Evolutionary conservation across 139 green algal species (phyloP), one percentile per base, ranked within the genome.

Genomic region (Coccomyxa sp.): DNA sequence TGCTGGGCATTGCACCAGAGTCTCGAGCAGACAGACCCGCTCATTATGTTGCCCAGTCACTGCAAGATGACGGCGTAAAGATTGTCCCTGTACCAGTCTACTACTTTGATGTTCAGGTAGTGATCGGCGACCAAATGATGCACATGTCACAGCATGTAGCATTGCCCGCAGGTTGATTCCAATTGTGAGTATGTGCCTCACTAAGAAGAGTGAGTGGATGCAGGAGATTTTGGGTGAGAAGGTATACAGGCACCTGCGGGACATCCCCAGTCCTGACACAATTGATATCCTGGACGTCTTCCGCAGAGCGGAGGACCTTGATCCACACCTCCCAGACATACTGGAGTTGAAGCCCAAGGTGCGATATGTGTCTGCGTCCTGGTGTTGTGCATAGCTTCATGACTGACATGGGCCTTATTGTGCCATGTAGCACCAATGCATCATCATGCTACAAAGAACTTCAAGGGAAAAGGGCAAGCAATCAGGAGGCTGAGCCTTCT

Each of bases 31-130:
- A 37, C 22, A 87, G 91, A 70, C 87, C 88, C 27, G 82, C 85
- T 31, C 90, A 82, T 73, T 90, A 81, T 76, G 88, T 92, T 7
- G 33, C 88, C 0, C 34, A 90, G 40, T 89, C 87, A 37, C 37
- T 92, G 41, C 81, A 89, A 33, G 50, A 34, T 34, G 44, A 37
- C 3, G 88, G 88, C 8, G 72, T 91, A 1, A 58, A 90, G 8
- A 85, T 92, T 2, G 81, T 92, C 34, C 88, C 88, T 16, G 87
- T 92, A 37, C 88, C 87, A 73, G 84, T 91, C 31, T 91, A 85
- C 79, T 91, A 87, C 41, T 85, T 85, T 12, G 85, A 92, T 6
- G 84, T 84, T 0, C 85, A n/a, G n/a, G n/a, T n/a, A n/a, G n/a
- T n/a, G n/a, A n/a, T n/a, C n/a, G n/a, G n/a, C n/a, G n/a, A n/a